Evolutionary conservation across 352 stramenopile species (phyloP), one percentile per base, ranked within the genome.

Genomic region (Discostella stelligera): DNA sequence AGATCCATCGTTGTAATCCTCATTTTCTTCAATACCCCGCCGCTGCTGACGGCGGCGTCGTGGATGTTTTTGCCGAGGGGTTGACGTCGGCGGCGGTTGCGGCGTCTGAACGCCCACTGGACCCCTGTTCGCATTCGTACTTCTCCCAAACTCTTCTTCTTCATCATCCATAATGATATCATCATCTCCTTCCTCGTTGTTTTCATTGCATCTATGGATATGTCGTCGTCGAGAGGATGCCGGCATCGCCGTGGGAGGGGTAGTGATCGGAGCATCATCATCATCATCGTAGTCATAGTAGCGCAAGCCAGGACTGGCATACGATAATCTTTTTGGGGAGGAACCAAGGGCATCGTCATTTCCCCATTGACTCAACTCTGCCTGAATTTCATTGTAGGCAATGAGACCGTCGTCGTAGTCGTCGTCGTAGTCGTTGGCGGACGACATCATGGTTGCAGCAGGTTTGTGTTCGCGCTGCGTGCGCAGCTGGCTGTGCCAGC

Each of bases 341-440:
- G 63, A 52, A 20, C 18, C 20, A 30, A 50, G 52, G 20, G 48
- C 14, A 25, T 16, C 21, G 14, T 66, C 37, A 23, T 20, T 41
- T 2, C 61, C 66, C 74, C 74, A 82, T 56, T 73, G 74, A 4
- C 61, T 39, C 7, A 82, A 25, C 53, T 77, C 50, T 32, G 59
- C 54, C 59, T 66, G 65, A 60, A 82, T 82, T 23, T 44, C 56
- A 23, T 66, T 44, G 61, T 82, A 82, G 61, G 74, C 74, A 20
- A 60, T 60, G 39, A 82, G 61, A 62, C 74, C 74, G 39, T 50
- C 69, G 66, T 82, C 74, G 56, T 66, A 49, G 21, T 75, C 52
- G 18, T 76, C 32, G 32, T 60, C 58, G 44, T 61, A 44, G 59
- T 66, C 10, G n/a, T 61, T 3, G n/a, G 6, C 21, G 53, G 25